These are phyloP conservation scores for Candida oleophila DNA, from an alignment of 805 yeast genomes.

Conservation along the genomic window DNA sequence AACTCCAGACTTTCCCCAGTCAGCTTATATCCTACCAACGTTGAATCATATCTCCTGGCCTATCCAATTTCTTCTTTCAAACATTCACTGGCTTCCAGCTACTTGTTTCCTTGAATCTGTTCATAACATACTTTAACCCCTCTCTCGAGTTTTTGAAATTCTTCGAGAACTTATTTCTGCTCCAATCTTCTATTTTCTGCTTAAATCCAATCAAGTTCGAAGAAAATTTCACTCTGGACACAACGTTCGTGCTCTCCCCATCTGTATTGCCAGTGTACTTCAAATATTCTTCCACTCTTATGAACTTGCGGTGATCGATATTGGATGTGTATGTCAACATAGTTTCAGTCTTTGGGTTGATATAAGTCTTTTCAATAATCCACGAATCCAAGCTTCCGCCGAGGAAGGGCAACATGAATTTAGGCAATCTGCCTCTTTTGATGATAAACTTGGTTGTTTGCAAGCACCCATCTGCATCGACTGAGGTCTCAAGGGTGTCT, in stretches of 20 bases:
- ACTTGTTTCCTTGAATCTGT: slow-evolving; percentile 43
- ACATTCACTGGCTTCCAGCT: slow-evolving; percentile 2
- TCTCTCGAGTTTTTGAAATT: slow-evolving; percentile 64
- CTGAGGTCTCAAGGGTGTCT: slow-evolving; percentile 65
- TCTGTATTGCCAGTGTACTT: slow-evolving; percentile 43
- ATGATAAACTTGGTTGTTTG: slow-evolving; percentile 71
- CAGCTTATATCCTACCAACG: too few relatives aligned
- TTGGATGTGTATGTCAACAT: slow-evolving; percentile 76
- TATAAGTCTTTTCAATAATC: slow-evolving; percentile 76
- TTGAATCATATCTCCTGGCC: too few relatives aligned
- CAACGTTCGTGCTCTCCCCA: slow-evolving; percentile 42
- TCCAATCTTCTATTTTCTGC: slow-evolving; percentile 80
- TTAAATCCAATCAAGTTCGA: slow-evolving; percentile 69
- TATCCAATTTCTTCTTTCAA: slow-evolving; percentile 1
- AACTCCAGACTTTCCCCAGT: too few relatives aligned
- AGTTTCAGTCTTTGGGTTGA: slow-evolving; percentile 56
- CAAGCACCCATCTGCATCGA: slow-evolving; percentile 64
- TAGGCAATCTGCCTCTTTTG: slow-evolving; percentile 79
- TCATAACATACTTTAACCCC: slow-evolving; percentile 81
- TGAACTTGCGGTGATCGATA: slow-evolving; percentile 76
- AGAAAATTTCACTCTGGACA: slow-evolving; percentile 64
- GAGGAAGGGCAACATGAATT: slow-evolving; percentile 72
- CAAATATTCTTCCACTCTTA: slow-evolving; percentile 77
- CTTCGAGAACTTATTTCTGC: slow-evolving; percentile 64
- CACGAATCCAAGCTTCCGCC: slow-evolving; percentile 71